Evolutionary conservation across 768 basidiomycete species (phyloP), one percentile per base, ranked within the genome.

Genomic region (Macrolepiota fuliginosa): DNA sequence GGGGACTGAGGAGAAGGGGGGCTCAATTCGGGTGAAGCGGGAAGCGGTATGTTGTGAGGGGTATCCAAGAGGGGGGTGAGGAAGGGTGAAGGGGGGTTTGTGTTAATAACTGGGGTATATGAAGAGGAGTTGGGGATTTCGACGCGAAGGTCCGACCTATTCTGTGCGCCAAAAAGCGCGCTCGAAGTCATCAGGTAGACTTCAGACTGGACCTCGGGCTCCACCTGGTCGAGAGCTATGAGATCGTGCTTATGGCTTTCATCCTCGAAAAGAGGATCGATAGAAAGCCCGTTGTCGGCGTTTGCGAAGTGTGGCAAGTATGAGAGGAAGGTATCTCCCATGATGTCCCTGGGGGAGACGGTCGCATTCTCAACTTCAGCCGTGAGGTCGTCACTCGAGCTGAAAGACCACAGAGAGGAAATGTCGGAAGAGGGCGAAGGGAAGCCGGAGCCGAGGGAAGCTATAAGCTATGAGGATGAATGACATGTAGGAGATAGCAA

Each of bases 191-290:
- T 19, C 6, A 25, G 4, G 36, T 35, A 12, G n/a, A n/a, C 22
- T 49, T 49, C 47, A 19, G 19, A 19, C 24, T 4, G 22, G 3
- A 49, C 37, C 13, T 9, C n/a, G 17, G 11, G 36, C 19, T 17
- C 15, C 17, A 39, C 35, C 24, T 54, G 32, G 4, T 45, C 51
- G 39, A 60, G 22, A 10, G 49, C 58, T 22, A 53, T 25, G 17
- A 60, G 50, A 13, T 13, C 36, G 1, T 46, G 49, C 27, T 15
- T 52, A 3, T 32, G 39, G 13, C 10, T 11, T 1, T 60, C 58
- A 7, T 57, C 56, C 3, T 45, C 58, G 27, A 60, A 60, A 24
- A 60, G 58, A 35, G 58, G 51, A 9, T 52, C 58, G 10, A 60
- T 60, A 29, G 29, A 17, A 13, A 32, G 9, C 25, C 35, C 32